Percentiles rank a stretch among this genome's conserved stretches.
Evolutionary conservation across 2,329 filamentous ascomycete genomes (phyloP).

Genomic region (Curvularia lunata): DNA sequence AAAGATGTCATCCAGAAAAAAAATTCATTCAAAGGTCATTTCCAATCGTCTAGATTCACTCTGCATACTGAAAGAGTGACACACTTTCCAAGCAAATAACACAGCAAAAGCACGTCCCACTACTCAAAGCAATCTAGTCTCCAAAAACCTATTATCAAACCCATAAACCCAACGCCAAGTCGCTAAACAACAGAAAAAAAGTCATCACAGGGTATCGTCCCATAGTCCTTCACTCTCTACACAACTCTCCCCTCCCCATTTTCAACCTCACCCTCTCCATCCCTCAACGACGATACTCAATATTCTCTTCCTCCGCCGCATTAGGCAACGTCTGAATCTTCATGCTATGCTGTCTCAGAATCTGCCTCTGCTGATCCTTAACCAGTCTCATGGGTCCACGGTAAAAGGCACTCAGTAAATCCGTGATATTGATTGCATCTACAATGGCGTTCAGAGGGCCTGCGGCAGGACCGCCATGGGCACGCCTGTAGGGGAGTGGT

Average conservation of each 20-base stretch:
- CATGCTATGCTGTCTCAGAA: conserved; percentile 30
- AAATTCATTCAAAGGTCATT: no score
- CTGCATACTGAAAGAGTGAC: no score
- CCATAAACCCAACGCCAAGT: neutral
- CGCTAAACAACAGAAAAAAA: neutral
- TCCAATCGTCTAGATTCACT: no score
- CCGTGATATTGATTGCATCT: conserved; percentile 38
- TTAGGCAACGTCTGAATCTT: conserved; percentile 7
- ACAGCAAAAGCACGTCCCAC: no score
- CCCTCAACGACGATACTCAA: neutral
- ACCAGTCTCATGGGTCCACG: conserved; percentile 42
- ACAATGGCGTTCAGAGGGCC: conserved; percentile 31
- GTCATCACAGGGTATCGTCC: neutral
- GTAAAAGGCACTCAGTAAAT: conserved; percentile 36
- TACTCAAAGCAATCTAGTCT: no score
- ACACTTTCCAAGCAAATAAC: no score
- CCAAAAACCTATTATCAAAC: no score
- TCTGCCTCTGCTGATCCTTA: conserved; percentile 35
- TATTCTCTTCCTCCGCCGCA: neutral
- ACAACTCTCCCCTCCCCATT: neutral
- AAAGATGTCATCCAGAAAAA: no score
- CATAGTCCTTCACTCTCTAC: no score
- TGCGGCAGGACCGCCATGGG: conserved; percentile 18
- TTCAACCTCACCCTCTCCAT: neutral
- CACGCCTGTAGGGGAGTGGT: conserved; percentile 28